A percentile compares a stretch with the other conserved stretches of the same genome.
Conservation (phyloP, 2,329 filamentous ascomycete genomes). For the Colletotrichum aenigma region DNA sequence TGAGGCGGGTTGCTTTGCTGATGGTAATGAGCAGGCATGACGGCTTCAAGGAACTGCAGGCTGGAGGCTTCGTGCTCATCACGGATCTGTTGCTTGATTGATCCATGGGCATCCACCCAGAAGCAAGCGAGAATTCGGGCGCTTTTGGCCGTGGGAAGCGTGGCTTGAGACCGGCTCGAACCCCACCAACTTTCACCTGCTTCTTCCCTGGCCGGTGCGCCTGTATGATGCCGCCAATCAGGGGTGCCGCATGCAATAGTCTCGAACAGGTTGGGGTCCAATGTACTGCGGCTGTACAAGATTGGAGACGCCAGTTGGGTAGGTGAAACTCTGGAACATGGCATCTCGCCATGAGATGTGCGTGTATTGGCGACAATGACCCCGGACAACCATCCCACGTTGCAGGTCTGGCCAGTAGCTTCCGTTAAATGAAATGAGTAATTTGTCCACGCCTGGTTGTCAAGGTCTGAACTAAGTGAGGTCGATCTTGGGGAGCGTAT, state of each 20-base stretch:
- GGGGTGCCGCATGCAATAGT: background rate
- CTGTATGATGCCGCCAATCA: constrained; percentile 5
- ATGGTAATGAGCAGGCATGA: background rate
- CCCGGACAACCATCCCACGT: background rate
- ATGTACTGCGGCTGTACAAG: background rate
- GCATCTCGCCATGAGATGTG: background rate
- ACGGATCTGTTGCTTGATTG: constrained; percentile 19
- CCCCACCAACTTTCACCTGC: constrained; percentile 1
- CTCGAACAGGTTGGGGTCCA: background rate
- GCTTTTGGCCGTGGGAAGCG: background rate
- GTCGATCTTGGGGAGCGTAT: background rate
- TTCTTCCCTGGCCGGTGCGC: background rate
- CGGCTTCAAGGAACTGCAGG: background rate
- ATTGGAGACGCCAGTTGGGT: background rate
- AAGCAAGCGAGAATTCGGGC: constrained; percentile 16
- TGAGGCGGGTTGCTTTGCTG: background rate
- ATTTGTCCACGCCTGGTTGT: background rate
- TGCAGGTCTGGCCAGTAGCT: background rate
- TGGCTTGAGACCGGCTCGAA: constrained; percentile 1
- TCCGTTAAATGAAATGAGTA: background rate
- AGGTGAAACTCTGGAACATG: background rate
- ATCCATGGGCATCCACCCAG: constrained; percentile 1
- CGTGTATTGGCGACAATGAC: background rate
- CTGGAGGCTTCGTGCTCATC: constrained; percentile 4
- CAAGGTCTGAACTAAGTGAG: background rate